phyloP scores from a whole-genome alignment of 805 yeast species.

The Pichia heedii region DNA sequence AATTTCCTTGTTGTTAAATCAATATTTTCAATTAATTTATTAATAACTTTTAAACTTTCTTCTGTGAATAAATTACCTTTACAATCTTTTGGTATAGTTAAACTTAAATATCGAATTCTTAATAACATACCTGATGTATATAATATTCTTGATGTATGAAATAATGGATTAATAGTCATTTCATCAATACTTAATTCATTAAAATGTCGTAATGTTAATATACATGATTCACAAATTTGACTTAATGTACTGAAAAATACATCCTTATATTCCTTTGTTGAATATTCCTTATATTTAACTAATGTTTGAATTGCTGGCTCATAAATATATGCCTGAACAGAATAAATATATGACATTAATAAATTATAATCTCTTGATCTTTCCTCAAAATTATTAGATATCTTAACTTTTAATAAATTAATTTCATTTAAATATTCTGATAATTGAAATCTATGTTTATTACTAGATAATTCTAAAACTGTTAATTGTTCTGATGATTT shows the following conservation, averaged over 20 bases:
- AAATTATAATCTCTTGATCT: slow-evolving; percentile 30
- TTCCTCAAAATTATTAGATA: slow-evolving; percentile 21
- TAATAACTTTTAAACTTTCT: slow-evolving; percentile 27
- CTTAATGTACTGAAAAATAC: slow-evolving; percentile 9
- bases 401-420: slow-evolving; percentile 29
- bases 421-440: slow-evolving; percentile 43
- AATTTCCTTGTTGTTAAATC: slow-evolving; percentile 26
- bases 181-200: slow-evolving; percentile 34
- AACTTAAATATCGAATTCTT: slow-evolving; percentile 45
- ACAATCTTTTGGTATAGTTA: slow-evolving; percentile 40
- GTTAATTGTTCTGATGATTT: slow-evolving; percentile 29
- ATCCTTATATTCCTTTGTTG: slow-evolving; percentile 25
- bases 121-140: slow-evolving; percentile 58
- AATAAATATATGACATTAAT: slow-evolving; percentile 42
- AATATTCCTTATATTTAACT: slow-evolving; percentile 14
- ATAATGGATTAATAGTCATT: slow-evolving; percentile 49
- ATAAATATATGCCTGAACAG: slow-evolving; percentile 58
- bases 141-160: slow-evolving; percentile 47
- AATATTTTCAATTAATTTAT: slow-evolving; percentile 18
- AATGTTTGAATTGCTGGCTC: slow-evolving; percentile 36
- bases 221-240: slow-evolving; percentile 45
- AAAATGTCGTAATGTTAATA: slow-evolving; percentile 41
- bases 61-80: slow-evolving; percentile 41
- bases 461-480: slow-evolving; percentile 19
- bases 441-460: slow-evolving; percentile 32